Base-by-base conservation (phyloP, 257 asterid species). In the Dorcoceras hygrometricum region DNA sequence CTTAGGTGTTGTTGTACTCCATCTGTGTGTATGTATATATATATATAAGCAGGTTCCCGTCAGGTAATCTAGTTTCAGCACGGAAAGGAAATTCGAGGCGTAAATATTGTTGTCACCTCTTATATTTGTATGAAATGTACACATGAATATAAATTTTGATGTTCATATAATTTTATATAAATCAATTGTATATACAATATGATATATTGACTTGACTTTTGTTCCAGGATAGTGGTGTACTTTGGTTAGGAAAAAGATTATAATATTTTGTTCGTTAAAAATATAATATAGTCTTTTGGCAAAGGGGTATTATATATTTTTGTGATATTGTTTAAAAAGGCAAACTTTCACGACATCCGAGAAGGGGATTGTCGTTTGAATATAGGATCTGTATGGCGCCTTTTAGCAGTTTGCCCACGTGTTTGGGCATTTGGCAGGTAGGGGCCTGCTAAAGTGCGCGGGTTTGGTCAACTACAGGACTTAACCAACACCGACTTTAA, bases 1-100 rank as follows among this genome's bases (percentile, higher is more conserved):
- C 70, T 72, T 31, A n/a, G n/a, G n/a, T 56, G 67, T 67, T 34
- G 63, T 31, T 18, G 34, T 53, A 75, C 64, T 67, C 20, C 53
- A 31, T 74, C n/a, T n/a, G n/a, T n/a, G n/a, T n/a, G 14, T 62
- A 71, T 68, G 28, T 75, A 60, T 26, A 26, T 2, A 67, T 26
- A 67, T 68, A 66, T 34, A 69, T 61, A 69, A 55, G 72, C 71
- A 64, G 77, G 73, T 62, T 56, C 53, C 48, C 43, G 67, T 58
- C 72, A 58, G 62, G 68, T 68, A 57, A 59, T 69, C 78, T 78
- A 73, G 62, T 80, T 78, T 73, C 75, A 70, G 85, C 57, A 76
- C 70, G 71, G 57, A 78, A 75, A 75, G 65, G 58, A 73, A 72
- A 72, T 75, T 72, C 72, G 76, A 73, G 55, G 63, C 64, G 59